Evolutionary conservation across 306 rosid genomes (phyloP).

Genomic region (Crotalaria pallida): DNA sequence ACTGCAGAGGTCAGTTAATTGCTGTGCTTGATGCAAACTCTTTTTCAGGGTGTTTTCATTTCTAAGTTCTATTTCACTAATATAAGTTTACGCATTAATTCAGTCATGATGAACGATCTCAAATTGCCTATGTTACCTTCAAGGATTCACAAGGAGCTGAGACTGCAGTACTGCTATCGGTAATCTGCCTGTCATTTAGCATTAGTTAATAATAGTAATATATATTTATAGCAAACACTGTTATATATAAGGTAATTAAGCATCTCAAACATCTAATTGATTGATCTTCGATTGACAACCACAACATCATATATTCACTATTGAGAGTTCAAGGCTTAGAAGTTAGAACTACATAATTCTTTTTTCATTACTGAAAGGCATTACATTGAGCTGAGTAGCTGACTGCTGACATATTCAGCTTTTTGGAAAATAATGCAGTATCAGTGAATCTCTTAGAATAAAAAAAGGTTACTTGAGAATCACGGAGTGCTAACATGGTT

Average conservation of each 20-base stretch:
- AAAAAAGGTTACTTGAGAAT: background rate
- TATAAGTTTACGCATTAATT: slow-evolving; percentile 22
- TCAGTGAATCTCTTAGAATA: background rate
- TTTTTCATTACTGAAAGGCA: background rate
- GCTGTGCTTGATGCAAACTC: background rate
- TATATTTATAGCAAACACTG: background rate
- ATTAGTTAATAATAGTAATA: background rate
- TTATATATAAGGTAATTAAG: background rate
- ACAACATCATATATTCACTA: background rate
- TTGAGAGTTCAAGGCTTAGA: background rate
- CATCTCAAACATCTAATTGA: background rate
- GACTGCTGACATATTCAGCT: background rate
- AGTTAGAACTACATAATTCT: background rate
- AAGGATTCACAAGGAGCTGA: slow-evolving; percentile 89
- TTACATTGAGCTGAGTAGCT: slow-evolving; percentile 4
- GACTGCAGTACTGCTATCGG: slow-evolving; percentile 91
- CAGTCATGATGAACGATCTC: slow-evolving; percentile 85
- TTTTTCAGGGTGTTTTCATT: background rate
- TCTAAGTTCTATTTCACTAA: background rate
- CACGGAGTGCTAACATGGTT: background rate
- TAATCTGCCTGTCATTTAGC: slow-evolving; percentile 29
- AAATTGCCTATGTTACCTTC: slow-evolving; percentile 87
- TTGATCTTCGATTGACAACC: background rate
- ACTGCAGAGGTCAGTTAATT: slow-evolving; percentile 51
- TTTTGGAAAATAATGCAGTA: slow-evolving; percentile 5